Base-by-base conservation (phyloP, 352 stramenopile species). In the Globisporangium rhizosaccharum region DNA sequence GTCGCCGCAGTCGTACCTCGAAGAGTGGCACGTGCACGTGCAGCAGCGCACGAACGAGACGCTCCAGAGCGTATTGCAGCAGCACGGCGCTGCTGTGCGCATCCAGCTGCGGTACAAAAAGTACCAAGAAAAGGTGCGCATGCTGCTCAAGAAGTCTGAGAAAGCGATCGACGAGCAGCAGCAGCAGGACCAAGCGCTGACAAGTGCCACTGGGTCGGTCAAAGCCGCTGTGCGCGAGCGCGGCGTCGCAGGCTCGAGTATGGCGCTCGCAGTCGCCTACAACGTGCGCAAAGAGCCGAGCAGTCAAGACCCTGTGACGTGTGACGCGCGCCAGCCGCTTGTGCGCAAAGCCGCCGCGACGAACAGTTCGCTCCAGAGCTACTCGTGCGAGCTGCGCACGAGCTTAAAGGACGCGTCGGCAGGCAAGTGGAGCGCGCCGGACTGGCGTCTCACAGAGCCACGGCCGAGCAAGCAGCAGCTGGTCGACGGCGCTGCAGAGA, bases 81-180 rank as follows among this genome's bases (percentile, higher is more conserved):
- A 65, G 41, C 69, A 82, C 49, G 64, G 63, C 12, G 69, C 77
- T 25, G 79, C 82, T 25, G 44, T 81, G 65, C 72, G 82, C 28
- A 85, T 92, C 59, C 82, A 90, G 62, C 53, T 85, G 61, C 79
- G 78, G 44, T 92, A 92, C 66, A 78, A 81, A 48, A 75, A 79
- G 51, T 88, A 89, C 69, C 77, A 87, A 55, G 67, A 84, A 12
- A 87, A 88, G 57, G 71, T 86, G 59, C 75, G 79, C 33, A 33
- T 67, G 42, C 60, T 88, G 25, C 66, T 92, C 30, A 85, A 81
- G 56, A 87, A 86, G 48, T 63, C 66, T 56, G 59, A 70, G 9
- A 63, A 71, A 0, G 62, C 63, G 15, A 68, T 78, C 49, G 67
- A 76, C 53, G 65, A 75, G 42, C 56, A 73, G 30, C 53, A 61